A percentile compares a stretch with the other conserved stretches of the same genome.
phyloP scores from a whole-genome alignment of 2,329 filamentous ascomycete species.

The Paracoccidioides brasiliensis region DNA sequence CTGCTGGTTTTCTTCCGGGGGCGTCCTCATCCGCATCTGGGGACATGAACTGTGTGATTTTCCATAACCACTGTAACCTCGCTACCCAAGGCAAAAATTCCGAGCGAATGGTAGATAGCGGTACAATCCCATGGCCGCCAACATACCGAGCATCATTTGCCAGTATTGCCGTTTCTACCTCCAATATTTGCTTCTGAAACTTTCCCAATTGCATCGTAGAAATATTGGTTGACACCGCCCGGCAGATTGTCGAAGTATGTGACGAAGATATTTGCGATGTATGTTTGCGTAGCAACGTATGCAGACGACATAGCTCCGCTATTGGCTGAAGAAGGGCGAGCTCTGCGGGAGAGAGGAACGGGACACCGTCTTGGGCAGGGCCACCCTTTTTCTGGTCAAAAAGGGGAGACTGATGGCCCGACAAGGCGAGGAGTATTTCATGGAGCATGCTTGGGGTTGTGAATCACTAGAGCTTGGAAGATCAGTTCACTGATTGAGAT shows the following conservation, averaged over 20 bases:
- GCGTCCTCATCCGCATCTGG: constrained; percentile 18
- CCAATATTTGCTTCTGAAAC: constrained; percentile 73
- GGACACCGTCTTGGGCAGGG: constrained; percentile 37
- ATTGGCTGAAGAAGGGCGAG: constrained; percentile 66
- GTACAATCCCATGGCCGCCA: constrained; percentile 86
- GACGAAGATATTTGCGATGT: constrained; percentile 53
- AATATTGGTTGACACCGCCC: constrained; percentile 71
- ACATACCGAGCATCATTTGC: constrained; percentile 65
- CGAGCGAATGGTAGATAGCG: constrained; percentile 67
- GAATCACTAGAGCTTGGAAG: constrained; percentile 2
- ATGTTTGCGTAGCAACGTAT: constrained; percentile 56
- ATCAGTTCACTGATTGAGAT: background rate
- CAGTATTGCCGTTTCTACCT: constrained; percentile 69
- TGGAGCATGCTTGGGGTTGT: constrained; percentile 61
- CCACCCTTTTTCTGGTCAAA: constrained; percentile 45
- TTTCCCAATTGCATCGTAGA: constrained; percentile 58
- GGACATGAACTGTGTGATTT: constrained; percentile 56
- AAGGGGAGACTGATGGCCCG: constrained; percentile 81
- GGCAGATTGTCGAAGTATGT: constrained; percentile 72
- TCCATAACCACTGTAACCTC: constrained; percentile 75
- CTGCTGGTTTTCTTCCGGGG: constrained; percentile 1
- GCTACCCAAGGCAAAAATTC: constrained; percentile 83
- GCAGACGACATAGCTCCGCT: constrained; percentile 63
- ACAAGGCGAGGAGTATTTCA: constrained; percentile 93
- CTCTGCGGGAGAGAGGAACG: constrained; percentile 59